These are phyloP conservation scores for Achlya hypogyna DNA, from an alignment of 352 stramenopile genomes.

Conservation along the genomic window DNA sequence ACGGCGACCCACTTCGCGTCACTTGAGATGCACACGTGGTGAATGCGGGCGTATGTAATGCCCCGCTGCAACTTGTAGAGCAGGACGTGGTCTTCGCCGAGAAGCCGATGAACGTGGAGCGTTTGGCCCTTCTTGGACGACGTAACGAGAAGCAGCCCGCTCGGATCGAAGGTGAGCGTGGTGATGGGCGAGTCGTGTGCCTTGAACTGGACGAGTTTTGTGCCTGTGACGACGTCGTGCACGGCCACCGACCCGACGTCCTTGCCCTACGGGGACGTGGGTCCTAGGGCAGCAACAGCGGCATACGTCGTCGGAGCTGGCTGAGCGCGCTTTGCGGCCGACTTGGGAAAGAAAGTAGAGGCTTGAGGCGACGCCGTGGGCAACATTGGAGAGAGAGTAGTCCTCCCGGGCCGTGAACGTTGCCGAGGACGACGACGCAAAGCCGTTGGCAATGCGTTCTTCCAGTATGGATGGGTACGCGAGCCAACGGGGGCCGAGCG, in stretches of 20 bases:
- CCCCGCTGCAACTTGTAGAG: constrained; percentile 82
- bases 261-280: constrained; percentile 19
- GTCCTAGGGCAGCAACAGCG: neutral
- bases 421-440: neutral
- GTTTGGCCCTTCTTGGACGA: constrained; percentile 81
- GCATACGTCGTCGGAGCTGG: constrained; percentile 17
- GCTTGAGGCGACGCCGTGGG: constrained; percentile 79
- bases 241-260: constrained; percentile 55
- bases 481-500: constrained; percentile 21
- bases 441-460: neutral
- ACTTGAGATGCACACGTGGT: constrained; percentile 70
- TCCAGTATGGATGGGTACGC: neutral
- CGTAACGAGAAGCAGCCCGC: constrained; percentile 62
- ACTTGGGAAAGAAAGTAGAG: constrained; percentile 74
- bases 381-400: constrained; percentile 37
- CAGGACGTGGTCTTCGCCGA: constrained; percentile 39
- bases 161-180: constrained; percentile 64
- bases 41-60: constrained; percentile 79
- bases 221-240: constrained; percentile 48
- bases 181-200: constrained; percentile 67
- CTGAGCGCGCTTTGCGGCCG: constrained; percentile 28
- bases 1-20: constrained; percentile 82
- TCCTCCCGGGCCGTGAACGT: constrained; percentile 15
- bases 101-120: constrained; percentile 71
- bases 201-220: constrained; percentile 60